Base-by-base conservation (phyloP, 257 asterid species). In the Solanum medicagineum region DNA sequence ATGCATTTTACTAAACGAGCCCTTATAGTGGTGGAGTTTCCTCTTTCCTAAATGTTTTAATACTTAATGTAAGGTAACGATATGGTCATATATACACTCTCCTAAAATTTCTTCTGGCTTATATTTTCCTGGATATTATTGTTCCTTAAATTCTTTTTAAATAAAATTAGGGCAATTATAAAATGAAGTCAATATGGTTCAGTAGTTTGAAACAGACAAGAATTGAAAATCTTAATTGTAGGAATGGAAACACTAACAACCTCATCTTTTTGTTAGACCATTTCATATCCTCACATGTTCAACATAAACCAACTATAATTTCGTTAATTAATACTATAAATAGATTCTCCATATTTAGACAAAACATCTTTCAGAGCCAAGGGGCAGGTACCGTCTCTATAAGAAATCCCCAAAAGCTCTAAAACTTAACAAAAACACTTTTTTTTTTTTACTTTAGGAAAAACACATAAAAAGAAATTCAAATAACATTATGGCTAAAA, bases 401-500 rank as follows among this genome's bases (percentile, higher is more conserved):
- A 51, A 49, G 45, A 77, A 77, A 51, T 15, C 83, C 82, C 83
- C 83, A 77, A 51, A 26, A 77, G 83, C 83, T 77, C 83, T 77
- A 4, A 29, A 8, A 51, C 6, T 8, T 24, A 8, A 77, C 62
- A 47, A 49, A 44, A 74, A 24, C 42, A 22, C 10, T 7, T 13
- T 7, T 13, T 22, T 13, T 22, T 22, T 42, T n/a, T 13, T 74
- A 19, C 20, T 74, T 74, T 47, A 42, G 22, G 42, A 47, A 74
- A 75, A 75, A 26, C 24, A 77, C 59, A 47, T 13, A 14, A n/a
- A 12, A 16, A 8, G 1, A 29, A 0, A n/a, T 13, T 36, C 2
- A 20, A 70, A 13, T n/a, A 32, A 32, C 4, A 49, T 14, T 75
- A 77, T 77, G 83, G 83, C 83, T 45, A 90, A 86, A 85, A 93